A percentile compares a stretch with the other conserved stretches of the same genome.
Conservation (phyloP, 2,329 filamentous ascomycete species). For the Aspergillus transmontanensis region DNA sequence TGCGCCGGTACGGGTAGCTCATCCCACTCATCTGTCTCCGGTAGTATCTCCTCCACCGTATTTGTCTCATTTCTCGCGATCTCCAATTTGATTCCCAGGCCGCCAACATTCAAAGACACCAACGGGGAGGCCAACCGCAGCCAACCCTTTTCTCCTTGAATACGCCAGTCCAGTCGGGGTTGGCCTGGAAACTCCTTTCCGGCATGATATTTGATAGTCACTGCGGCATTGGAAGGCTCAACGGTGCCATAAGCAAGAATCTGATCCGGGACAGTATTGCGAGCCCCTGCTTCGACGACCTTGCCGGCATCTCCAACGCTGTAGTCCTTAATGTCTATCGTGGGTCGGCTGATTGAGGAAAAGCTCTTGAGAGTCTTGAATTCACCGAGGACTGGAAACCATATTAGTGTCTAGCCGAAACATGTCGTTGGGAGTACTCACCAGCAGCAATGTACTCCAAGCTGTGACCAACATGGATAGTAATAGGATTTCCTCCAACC, state of each 20-base stretch:
- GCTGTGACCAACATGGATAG: slow-evolving; percentile 13
- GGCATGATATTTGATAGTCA: slow-evolving; percentile 54
- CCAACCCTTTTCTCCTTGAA: slow-evolving; percentile 42
- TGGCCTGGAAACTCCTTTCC: slow-evolving; percentile 32
- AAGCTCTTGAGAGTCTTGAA: slow-evolving; percentile 5
- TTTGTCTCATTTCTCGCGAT: slow-evolving; percentile 55
- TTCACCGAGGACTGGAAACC: background rate
- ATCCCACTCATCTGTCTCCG: slow-evolving; percentile 52
- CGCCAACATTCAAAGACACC: slow-evolving; percentile 36
- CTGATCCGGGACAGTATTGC: slow-evolving; percentile 11
- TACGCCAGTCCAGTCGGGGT: slow-evolving; percentile 27
- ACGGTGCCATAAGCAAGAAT: slow-evolving; percentile 12
- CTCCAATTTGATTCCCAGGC: slow-evolving; percentile 49
- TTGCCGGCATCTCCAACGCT: background rate
- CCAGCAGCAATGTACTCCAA: slow-evolving; percentile 7
- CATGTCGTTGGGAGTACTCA: background rate
- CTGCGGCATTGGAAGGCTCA: slow-evolving; percentile 24
- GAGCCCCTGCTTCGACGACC: background rate
- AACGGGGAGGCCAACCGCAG: slow-evolving; percentile 41
- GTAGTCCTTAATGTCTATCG: slow-evolving; percentile 7
- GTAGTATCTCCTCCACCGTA: slow-evolving; percentile 39
- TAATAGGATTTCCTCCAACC: slow-evolving; percentile 14
- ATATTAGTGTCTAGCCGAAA: background rate
- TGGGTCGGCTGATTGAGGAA: slow-evolving; percentile 6
- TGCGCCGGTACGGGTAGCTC: slow-evolving; percentile 49